Evolutionary conservation across 2,329 filamentous ascomycete species (phyloP), one percentile per base, ranked within the genome.

Genomic region (Aspergillus sergii): DNA sequence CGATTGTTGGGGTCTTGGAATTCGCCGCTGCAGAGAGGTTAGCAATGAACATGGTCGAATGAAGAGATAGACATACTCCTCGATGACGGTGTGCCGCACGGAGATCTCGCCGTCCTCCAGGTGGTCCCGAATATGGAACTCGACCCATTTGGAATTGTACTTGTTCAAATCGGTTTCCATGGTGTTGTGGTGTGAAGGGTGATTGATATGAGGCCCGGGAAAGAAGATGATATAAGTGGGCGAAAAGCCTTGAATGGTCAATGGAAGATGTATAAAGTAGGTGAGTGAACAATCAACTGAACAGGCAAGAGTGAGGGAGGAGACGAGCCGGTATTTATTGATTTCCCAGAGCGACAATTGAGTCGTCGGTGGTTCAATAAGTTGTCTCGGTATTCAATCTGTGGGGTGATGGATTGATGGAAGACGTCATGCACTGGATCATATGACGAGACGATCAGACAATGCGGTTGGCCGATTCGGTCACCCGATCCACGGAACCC

Each of bases 101-200:
- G 64, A 60, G 54, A 73, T 65, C 45, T 72, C 64, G 48, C 71
- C 71, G 34, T 72, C 62, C 19, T 68, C 55, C 21, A 73, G 62
- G 60, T 71, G 72, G 66, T 71, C 72, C 28, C 72, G 70, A 57
- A 73, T 73, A 60, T 73, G 72, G 65, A 73, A 72, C 12, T 62
- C 64, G 41, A 73, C 72, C 72, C 72, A 73, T 57, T 71, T 65
- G 19, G 71, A 70, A 55, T 71, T 72, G 68, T 73, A 69, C 28
- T 68, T 71, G 62, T 71, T 58, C 59, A 72, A 16, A 5, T 21
- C 23, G 9, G n/a, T 23, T 1, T 21, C 21, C 12, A 41, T 41
- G 39, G 6, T 41, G 39, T 41, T n/a, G 16, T 7, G 39, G 19
- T 41, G 39, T n/a, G 39, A 9, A 19, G 39, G 39, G 39, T 19